Evolutionary conservation across 192 early-diverging fungal species (phyloP).

Genomic region (Umbelopsis sp.): DNA sequence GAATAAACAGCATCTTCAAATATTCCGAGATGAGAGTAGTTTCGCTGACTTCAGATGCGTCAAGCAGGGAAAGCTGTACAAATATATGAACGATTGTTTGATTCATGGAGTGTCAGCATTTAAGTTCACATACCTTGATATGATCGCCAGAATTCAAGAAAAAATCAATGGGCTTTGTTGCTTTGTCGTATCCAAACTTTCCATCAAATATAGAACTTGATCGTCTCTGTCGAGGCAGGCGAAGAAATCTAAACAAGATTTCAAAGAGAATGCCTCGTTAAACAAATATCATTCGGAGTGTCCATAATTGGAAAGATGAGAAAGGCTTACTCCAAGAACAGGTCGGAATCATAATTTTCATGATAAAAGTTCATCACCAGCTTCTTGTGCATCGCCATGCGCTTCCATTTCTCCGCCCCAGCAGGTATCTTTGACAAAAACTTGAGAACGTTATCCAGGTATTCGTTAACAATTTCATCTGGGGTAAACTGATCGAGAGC

Average conservation of each 20-base stretch:
- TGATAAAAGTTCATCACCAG: background rate
- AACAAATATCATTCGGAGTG: background rate
- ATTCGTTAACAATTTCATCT: background rate
- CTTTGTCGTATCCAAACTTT: background rate
- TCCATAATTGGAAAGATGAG: background rate
- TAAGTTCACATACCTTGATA: background rate
- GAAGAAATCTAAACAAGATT: background rate
- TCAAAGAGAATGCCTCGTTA: background rate
- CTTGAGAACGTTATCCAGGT: background rate
- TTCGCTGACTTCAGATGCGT: background rate
- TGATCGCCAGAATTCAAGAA: background rate
- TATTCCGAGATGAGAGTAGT: background rate
- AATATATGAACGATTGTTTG: background rate
- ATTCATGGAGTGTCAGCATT: no score
- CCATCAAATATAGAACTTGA: background rate
- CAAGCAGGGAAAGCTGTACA: background rate
- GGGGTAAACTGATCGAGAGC: background rate
- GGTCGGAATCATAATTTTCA: background rate
- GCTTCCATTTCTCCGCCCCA: constrained; percentile 10
- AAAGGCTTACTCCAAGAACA: background rate
- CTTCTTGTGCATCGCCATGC: background rate
- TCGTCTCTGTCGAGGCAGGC: background rate
- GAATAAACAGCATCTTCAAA: background rate
- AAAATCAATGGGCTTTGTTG: background rate
- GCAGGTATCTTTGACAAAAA: background rate